phyloP scores from a whole-genome alignment of 2,329 filamentous ascomycete genomes.

The Waltergamsia citrina region DNA sequence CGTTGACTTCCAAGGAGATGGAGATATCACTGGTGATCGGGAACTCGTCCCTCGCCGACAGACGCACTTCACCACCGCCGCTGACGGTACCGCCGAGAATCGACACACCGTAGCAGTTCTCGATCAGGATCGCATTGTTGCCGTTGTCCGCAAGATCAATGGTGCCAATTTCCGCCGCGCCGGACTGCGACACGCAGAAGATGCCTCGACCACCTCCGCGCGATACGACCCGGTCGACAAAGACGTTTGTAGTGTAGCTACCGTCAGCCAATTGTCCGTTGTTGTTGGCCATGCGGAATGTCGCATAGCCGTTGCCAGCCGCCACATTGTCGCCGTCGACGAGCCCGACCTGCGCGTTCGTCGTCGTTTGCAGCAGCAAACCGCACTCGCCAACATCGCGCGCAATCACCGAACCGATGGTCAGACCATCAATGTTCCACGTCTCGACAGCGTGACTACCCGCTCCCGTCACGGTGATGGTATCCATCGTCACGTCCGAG shows the following conservation, averaged over 20 bases:
- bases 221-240: slow-evolving; percentile 41
- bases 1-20: slow-evolving; percentile 37
- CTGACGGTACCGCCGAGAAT: slow-evolving; percentile 41
- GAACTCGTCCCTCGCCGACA: slow-evolving; percentile 43
- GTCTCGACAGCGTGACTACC: slow-evolving; percentile 48
- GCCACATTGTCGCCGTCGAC: slow-evolving; percentile 48
- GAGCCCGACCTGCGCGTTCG: slow-evolving; percentile 39
- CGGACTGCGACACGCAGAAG: slow-evolving; percentile 48
- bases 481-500: slow-evolving; percentile 42
- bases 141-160: slow-evolving; percentile 43
- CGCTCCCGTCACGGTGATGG: slow-evolving; percentile 40
- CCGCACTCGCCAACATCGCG: slow-evolving; percentile 45
- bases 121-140: slow-evolving; percentile 46
- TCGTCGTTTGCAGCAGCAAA: slow-evolving; percentile 43
- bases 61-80: slow-evolving; percentile 44
- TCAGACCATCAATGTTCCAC: slow-evolving; percentile 48
- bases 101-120: slow-evolving; percentile 48
- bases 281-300: slow-evolving; percentile 46
- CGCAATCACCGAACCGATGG: slow-evolving; percentile 41
- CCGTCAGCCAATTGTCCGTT: slow-evolving; percentile 40
- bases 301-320: slow-evolving; percentile 42
- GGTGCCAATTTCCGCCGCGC: slow-evolving; percentile 36
- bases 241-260: slow-evolving; percentile 40
- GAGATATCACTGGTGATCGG: slow-evolving; percentile 41
- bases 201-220: slow-evolving; percentile 46